Base-by-base conservation (phyloP, 2,329 filamentous ascomycete genomes). In the Talaromyces rugulosus region DNA sequence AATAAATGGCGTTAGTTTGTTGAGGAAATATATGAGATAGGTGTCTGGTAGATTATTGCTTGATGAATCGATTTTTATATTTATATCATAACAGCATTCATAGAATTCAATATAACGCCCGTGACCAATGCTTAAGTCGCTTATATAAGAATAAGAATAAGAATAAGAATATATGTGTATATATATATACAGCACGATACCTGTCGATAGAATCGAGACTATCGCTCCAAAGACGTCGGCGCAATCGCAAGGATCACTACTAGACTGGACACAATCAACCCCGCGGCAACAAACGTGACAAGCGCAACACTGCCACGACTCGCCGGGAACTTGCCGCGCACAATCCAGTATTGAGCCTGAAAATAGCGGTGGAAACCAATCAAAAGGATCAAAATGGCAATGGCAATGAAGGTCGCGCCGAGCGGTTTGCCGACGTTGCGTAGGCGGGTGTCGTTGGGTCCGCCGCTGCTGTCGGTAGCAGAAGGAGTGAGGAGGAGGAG, bases 281-380 rank as follows among this genome's bases (percentile, higher is more conserved):
- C 80, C 11, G 78, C 82, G 2, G 85, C 80, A 54, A 87, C 77
- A 53, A 80, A 75, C 7, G 81, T 81, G 9, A 87, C 81, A n/a
- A 88, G 63, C 30, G 86, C 75, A 44, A 89, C 81, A 66, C 85
- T 87, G 4, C 85, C 85, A 60, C 86, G 79, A 62, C 83, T 85
- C 4, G 86, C 86, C 0, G 86, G 86, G 61, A 89, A 89, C 70
- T 88, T 88, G 58, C 86, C 86, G 3, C 85, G 74, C 28, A 88
- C 84, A 60, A 89, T 85, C 78, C 87, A 89, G 70, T 88, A 85
- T 74, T 89, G 86, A 50, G 83, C 82, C 68, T 88, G 86, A 67
- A 88, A 88, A 68, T 87, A 89, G 51, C 86, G 79, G 69, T 88
- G 86, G 66, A 88, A 87, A 2, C 86, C 86, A 33, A 88, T 79